Evolutionary conservation across 495 filamentous ascomycete genomes (phyloP).

Genomic region (Delitschia confertaspora): DNA sequence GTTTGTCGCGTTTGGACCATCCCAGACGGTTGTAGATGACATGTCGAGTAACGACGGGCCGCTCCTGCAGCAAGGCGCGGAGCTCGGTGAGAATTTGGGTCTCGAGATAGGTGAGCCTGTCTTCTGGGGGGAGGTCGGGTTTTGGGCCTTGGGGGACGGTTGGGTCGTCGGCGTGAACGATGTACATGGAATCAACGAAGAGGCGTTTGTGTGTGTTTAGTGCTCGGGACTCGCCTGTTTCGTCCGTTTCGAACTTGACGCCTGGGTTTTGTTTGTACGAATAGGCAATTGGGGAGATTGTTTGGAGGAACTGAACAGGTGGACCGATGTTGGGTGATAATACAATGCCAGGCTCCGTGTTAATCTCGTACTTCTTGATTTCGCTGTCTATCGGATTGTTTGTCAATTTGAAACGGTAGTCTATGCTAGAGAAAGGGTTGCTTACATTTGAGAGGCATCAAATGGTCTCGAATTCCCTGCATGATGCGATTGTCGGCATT

Average conservation of each 20-base stretch:
- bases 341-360: slow-evolving; percentile 50
- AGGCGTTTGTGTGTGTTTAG: slow-evolving; percentile 10
- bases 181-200: slow-evolving; percentile 37
- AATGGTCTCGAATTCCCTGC: slow-evolving; percentile 51
- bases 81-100: slow-evolving; percentile 52
- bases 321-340: slow-evolving; percentile 62
- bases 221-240: not conserved
- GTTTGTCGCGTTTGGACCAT: slow-evolving; percentile 38
- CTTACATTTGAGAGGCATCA: slow-evolving; percentile 58
- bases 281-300: slow-evolving; percentile 59
- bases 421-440: not conserved
- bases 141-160: slow-evolving; percentile 46
- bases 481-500: slow-evolving; percentile 54
- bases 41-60: slow-evolving; percentile 81
- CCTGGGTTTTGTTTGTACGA: slow-evolving; percentile 42
- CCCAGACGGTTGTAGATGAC: slow-evolving; percentile 57
- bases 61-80: slow-evolving; percentile 51
- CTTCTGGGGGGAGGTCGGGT: slow-evolving; percentile 41
- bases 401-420: not conserved
- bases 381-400: slow-evolving; percentile 45
- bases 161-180: slow-evolving; percentile 49
- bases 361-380: slow-evolving; percentile 64
- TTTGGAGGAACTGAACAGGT: slow-evolving; percentile 64
- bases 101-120: slow-evolving; percentile 42
- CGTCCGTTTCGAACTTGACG: slow-evolving; percentile 13